Percentiles rank a stretch among this genome's conserved stretches.
phyloP scores from a whole-genome alignment of 345 rosid species.

The Rhodomyrtus tomentosa region DNA sequence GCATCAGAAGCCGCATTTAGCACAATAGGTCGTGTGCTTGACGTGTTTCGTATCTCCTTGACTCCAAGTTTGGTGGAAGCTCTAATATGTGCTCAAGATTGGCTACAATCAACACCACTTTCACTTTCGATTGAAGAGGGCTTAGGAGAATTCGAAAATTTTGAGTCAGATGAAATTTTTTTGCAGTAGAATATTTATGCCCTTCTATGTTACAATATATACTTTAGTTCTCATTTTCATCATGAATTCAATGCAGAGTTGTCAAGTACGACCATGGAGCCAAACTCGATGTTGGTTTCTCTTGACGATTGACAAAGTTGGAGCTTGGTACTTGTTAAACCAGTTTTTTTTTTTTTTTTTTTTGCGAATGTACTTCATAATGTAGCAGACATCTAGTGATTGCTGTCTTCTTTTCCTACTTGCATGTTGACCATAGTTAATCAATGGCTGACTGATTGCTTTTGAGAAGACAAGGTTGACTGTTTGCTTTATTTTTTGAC shows the following conservation, averaged over 20 bases:
- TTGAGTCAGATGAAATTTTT: background rate
- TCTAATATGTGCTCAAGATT: slow-evolving; percentile 5
- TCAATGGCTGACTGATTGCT: background rate
- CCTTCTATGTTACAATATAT: background rate
- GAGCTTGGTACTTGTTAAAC: background rate
- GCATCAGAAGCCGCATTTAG: slow-evolving; percentile 4
- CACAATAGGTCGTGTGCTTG: background rate
- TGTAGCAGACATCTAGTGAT: background rate
- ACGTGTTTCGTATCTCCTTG: slow-evolving; percentile 1
- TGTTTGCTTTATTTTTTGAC: background rate
- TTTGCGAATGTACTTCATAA: background rate
- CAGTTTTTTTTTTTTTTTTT: background rate
- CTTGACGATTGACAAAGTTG: background rate
- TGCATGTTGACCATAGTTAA: background rate
- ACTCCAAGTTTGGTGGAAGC: slow-evolving; percentile 7
- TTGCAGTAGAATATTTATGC: background rate
- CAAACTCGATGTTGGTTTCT: background rate
- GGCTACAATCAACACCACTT: background rate
- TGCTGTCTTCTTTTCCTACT: background rate
- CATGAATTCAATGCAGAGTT: background rate
- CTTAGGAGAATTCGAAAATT: background rate
- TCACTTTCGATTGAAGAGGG: background rate
- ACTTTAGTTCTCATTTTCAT: background rate
- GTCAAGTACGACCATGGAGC: background rate
- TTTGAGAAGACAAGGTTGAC: background rate